Evolutionary conservation across 148 eudicot species (phyloP), one percentile per base, ranked within the genome.

Genomic region (Rhododendron griersonianum): DNA sequence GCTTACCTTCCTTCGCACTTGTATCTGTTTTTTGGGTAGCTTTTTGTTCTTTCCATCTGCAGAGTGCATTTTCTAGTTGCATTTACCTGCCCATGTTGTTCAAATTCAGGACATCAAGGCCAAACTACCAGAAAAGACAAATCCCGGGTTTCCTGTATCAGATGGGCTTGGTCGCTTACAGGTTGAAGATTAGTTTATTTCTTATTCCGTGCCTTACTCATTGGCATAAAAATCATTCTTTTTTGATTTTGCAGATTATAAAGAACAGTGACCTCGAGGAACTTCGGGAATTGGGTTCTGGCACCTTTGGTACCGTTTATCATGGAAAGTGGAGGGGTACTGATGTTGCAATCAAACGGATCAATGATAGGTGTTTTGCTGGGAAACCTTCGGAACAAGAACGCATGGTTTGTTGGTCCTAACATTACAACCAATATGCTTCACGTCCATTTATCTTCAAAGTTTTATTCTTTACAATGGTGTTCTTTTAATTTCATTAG

Each of bases 261-360:
- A 96, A 92, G 87, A 94, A 96, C 82, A 87, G 86, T 88, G 99
- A 96, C 90, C 96, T 96, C 75, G 98, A 96, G 92, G 99, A 95
- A 86, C 91, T 95, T 83, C 91, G 94, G 25, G 99, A 96, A 88
- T 89, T 96, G 86, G 99, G 99, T 87, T 96, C 99, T 80, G 99
- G 99, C 76, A 95, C 98, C 63, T 96, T 93, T 89, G 99, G 98
- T 83, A 96, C 99, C 51, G 99, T 96, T 85, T 96, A 96, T 89
- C 98, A 95, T 86, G 99, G 99, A 28, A 95, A 95, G 87, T 96
- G 99, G 99, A 96, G 98, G 89, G 99, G 99, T 4, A 92, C 98
- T 37, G 99, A 96, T 92, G 98, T 96, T 87, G 98, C 99, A 37
- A 96, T 96, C 67, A 96, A 96, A 88, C 90, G 99, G 73, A 94